Conservation (phyloP, 805 yeast species). For the Torulaspora quercuum region DNA sequence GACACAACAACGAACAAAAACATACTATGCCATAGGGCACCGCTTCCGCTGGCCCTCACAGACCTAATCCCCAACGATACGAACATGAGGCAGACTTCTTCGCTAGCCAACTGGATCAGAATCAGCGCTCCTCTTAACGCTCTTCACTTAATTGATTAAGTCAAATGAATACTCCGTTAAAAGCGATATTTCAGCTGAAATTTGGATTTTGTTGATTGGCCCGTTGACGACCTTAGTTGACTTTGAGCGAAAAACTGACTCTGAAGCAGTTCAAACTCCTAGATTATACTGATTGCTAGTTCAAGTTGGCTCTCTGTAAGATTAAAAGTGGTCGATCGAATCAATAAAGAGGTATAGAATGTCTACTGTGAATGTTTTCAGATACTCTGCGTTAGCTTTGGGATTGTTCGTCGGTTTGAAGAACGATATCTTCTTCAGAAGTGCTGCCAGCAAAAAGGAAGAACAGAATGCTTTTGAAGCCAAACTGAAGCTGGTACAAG, state of each 20-base stretch:
- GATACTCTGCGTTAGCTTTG: conserved; percentile 87
- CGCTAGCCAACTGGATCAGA: too few relatives aligned
- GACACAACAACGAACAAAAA: conserved; percentile 16
- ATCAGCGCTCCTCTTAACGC: too few relatives aligned
- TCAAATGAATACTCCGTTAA: too few relatives aligned
- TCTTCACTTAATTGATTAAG: too few relatives aligned
- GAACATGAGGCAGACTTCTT: too few relatives aligned
- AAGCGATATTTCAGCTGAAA: too few relatives aligned
- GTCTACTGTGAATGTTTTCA: conserved; percentile 63
- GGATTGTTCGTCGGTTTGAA: conserved; percentile 87
- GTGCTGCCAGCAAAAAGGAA: conserved; percentile 54
- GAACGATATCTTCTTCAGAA: conserved; percentile 69
- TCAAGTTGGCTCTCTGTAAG: too few relatives aligned
- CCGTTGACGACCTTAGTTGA: neutral
- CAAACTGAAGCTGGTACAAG: conserved; percentile 70
- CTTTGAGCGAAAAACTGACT: neutral
- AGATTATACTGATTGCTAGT: too few relatives aligned
- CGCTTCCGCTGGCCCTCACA: conserved; percentile 9
- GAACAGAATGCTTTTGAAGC: conserved; percentile 57
- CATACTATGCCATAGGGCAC: conserved; percentile 25
- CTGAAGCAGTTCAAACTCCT: too few relatives aligned
- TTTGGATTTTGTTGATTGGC: conserved; percentile 7
- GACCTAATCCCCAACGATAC: conserved; percentile 18
- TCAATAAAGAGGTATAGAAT: conserved; percentile 24
- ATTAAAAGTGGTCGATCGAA: too few relatives aligned